Base-by-base conservation (phyloP, 116 monocot species). In the Trichopus zeylanicus region DNA sequence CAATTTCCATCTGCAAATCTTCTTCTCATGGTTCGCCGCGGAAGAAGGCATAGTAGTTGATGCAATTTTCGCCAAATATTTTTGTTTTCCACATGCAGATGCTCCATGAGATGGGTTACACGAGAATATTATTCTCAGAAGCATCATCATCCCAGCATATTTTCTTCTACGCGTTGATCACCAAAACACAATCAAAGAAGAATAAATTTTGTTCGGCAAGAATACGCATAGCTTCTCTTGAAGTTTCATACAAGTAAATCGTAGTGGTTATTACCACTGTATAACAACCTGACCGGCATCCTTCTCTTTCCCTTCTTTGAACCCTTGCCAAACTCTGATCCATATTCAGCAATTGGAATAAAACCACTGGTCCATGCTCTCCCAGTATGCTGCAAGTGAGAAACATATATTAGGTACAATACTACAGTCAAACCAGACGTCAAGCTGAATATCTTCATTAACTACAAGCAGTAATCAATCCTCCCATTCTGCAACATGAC, bases 301-400 rank as follows among this genome's bases (percentile, higher is more conserved):
- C 73, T 87, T 28, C 52, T 66, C 53, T 87, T 87, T 49, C 56
- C 46, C 23, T 70, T 62, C 56, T 78, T 87, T n/a, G 60, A 59
- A 19, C 64, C 59, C 67, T 87, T 88, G 29, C 54, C 31, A 51
- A 80, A 98, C 60, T 88, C 91, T 5, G 72, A 61, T 39, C 91
- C 98, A 67, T 98, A 98, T 67, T 98, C 91, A 16, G 88, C 88
- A 51, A 98, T 98, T 22, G 98, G 88, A 46, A 98, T 91, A 51
- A 91, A 84, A 46, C 98, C 85, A 56, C 61, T 65, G 51, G 88
- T 79, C 56, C 53, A 18, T 23, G 61, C 20, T 59, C 61, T 67
- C 29, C 61, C 53, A 12, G 70, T 47, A 56, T 87, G 77, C 90
- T 97, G 75, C 61, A 22, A 60, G 13, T 3, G 22, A 31, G 22